Evolutionary conservation across 441 rosid species (phyloP).

Genomic region (Raphanus hybrid): DNA sequence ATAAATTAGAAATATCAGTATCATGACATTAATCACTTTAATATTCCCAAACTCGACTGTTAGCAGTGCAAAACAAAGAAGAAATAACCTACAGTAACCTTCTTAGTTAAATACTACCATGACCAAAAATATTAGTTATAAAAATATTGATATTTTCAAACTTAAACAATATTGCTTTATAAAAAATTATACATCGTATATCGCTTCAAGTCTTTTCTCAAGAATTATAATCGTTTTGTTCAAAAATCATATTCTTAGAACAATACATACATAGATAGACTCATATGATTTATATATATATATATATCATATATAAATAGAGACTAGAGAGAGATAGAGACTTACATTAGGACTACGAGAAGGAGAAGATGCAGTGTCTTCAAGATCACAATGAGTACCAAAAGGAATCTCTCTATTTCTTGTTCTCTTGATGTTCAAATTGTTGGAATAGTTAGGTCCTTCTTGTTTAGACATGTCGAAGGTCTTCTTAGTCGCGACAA

Average conservation of each 20-base stretch:
- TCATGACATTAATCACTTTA: neutral
- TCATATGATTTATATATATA: neutral
- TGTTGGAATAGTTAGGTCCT: neutral
- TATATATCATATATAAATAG: too few relatives aligned
- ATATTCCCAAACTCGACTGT: neutral
- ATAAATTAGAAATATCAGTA: neutral
- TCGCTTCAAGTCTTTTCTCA: neutral
- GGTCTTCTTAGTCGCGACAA: constrained; percentile 27
- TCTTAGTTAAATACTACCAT: neutral
- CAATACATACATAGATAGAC: neutral
- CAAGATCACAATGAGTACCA: constrained; percentile 41
- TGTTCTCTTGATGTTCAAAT: constrained; percentile 20
- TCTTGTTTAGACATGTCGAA: constrained; percentile 19
- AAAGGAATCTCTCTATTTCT: constrained; percentile 36
- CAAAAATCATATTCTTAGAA: neutral
- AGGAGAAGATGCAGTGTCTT: constrained; percentile 48
- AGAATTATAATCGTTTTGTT: neutral
- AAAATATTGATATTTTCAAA: neutral
- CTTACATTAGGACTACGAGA: constrained; percentile 40
- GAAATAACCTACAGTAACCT: neutral
- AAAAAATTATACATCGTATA: neutral
- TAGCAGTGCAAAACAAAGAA: constrained; percentile 10
- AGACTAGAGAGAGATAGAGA: constrained; percentile 17
- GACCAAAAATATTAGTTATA: neutral
- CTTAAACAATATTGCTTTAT: neutral